These are phyloP conservation scores for Botryotinia globosa DNA, from an alignment of 2,329 filamentous ascomycete species.

Conservation along the genomic window DNA sequence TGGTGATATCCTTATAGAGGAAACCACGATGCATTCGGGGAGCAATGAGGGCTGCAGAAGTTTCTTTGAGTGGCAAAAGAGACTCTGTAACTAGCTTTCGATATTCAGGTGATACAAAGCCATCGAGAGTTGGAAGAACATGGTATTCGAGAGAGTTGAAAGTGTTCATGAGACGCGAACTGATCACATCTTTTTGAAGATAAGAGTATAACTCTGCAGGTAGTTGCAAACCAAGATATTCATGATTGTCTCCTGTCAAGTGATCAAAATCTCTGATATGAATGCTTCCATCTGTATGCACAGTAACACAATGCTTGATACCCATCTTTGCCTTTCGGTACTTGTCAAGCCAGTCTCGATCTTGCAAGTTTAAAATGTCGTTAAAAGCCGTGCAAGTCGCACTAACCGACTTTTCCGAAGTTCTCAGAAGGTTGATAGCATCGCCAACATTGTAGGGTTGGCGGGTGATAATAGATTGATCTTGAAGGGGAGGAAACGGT, in stretches of 20 bases:
- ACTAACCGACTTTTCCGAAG: constrained; percentile 67
- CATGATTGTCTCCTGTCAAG: constrained; percentile 79
- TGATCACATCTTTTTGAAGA: constrained; percentile 77
- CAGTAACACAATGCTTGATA: constrained; percentile 82
- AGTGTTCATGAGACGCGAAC: constrained; percentile 75
- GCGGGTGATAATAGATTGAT: constrained; percentile 52
- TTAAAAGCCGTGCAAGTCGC: constrained; percentile 73
- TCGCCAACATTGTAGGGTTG: constrained; percentile 61
- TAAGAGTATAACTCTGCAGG: constrained; percentile 91
- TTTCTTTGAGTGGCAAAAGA: constrained; percentile 70
- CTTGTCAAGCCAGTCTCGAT: constrained; percentile 76
- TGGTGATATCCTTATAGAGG: constrained; percentile 71
- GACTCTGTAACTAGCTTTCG: constrained; percentile 72
- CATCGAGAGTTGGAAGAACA: constrained; percentile 81
- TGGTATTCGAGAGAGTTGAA: constrained; percentile 76
- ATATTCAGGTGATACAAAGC: constrained; percentile 76
- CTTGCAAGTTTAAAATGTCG: constrained; percentile 70
- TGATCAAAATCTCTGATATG: constrained; percentile 69
- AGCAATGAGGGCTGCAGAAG: constrained; percentile 74
- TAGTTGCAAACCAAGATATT: constrained; percentile 85
- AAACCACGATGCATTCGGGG: constrained; percentile 81
- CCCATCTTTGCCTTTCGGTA: constrained; percentile 84
- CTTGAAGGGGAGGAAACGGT: constrained; percentile 73
- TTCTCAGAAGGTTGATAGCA: constrained; percentile 73
- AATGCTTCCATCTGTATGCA: constrained; percentile 62